A percentile compares a stretch with the other conserved stretches of the same genome.
These are phyloP conservation scores for Stephanodiscus minutulus DNA, from an alignment of 108 stramenopile species.

Conservation along the genomic window DNA sequence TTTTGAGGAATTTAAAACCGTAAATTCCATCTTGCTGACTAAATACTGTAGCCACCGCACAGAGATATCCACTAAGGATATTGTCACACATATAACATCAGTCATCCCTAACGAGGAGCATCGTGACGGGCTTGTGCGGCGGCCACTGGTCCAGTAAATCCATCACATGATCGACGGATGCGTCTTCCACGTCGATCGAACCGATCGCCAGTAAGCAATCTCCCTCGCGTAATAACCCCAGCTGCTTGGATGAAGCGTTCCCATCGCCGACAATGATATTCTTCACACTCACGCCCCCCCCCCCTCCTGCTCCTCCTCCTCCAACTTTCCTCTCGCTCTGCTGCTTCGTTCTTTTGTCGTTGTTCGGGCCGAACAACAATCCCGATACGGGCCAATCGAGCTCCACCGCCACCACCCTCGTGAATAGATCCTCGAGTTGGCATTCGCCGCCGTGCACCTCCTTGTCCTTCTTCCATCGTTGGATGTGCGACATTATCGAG, in stretches of 20 bases:
- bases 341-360: too few species aligned
- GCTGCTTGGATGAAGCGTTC: neutral
- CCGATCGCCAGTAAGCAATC: slow-evolving; percentile 44
- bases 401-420: slow-evolving; percentile 35
- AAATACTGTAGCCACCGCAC: too few species aligned
- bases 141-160: slow-evolving; percentile 46
- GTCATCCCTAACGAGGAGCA: slow-evolving; percentile 27
- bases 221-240: slow-evolving; percentile 16
- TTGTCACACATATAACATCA: too few species aligned
- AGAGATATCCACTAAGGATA: too few species aligned
- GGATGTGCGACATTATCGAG: slow-evolving; percentile 46
- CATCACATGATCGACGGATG: slow-evolving; percentile 37
- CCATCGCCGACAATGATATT: neutral
- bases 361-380: slow-evolving; percentile 6
- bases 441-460: slow-evolving; percentile 37
- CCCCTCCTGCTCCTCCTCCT: neutral
- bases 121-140: slow-evolving; percentile 11
- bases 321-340: neutral
- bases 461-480: slow-evolving; percentile 45
- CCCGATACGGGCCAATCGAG: slow-evolving; percentile 27
- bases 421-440: slow-evolving; percentile 40
- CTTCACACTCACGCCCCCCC: slow-evolving; percentile 18
- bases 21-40: too few species aligned
- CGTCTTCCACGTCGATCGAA: slow-evolving; percentile 45
- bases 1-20: too few species aligned